These are phyloP conservation scores for Malus sieversii DNA, from an alignment of 306 rosid genomes.

Conservation along the genomic window DNA sequence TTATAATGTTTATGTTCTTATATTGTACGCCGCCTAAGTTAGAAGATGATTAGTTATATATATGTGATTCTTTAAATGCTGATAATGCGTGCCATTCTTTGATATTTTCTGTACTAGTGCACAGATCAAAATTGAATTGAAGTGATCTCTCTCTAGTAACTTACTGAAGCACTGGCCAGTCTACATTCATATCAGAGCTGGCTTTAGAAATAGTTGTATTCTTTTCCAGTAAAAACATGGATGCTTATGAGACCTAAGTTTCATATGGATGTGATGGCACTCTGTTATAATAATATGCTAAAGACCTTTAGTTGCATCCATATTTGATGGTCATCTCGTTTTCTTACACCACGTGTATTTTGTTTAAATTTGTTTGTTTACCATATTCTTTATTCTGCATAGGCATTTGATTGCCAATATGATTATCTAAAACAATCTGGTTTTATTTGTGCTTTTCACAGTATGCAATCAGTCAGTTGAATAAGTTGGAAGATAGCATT, in stretches of 20 bases:
- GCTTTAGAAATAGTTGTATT: neutral
- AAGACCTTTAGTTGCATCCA: neutral
- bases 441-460: conserved; percentile 33
- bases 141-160: neutral
- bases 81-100: neutral
- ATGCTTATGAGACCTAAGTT: neutral
- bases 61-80: neutral
- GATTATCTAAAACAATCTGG: neutral
- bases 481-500: conserved; percentile 90
- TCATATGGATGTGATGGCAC: neutral
- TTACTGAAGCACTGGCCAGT: neutral
- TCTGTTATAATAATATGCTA: neutral
- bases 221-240: neutral
- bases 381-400: neutral
- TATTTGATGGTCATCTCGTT: neutral
- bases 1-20: neutral
- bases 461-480: conserved; percentile 85
- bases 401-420: neutral
- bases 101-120: neutral
- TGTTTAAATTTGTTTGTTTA: neutral
- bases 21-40: neutral
- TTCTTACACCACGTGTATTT: neutral
- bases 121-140: neutral
- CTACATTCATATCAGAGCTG: neutral
- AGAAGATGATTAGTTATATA: neutral